Base-by-base conservation (phyloP, 2,329 filamentous ascomycete genomes). In the Sporothrix schenckii region DNA sequence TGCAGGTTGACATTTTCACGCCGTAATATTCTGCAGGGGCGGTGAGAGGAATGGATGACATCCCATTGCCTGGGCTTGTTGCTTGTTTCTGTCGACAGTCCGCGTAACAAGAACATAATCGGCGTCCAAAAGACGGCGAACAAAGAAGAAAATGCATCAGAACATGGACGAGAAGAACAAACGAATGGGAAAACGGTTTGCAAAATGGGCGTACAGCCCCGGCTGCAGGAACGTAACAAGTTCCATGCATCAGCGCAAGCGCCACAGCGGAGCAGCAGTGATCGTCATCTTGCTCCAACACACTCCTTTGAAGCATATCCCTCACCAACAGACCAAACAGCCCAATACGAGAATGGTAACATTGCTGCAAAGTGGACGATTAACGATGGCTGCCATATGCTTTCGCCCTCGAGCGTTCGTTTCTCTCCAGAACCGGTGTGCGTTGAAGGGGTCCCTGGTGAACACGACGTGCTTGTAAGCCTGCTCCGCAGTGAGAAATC, bases 171-270 rank as follows among this genome's bases (percentile, higher is more conserved):
- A 44, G 13, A 61, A 41, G 19, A 54, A 34, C 13, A 58, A n/a
- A 16, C 44, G 16, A 10, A 61, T 24, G 11, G 56, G 39, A 16
- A 44, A 24, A 21, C 14, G 63, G 49, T 27, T 5, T 49, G 19
- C 2, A 19, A 50, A 3, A 41, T 60, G 56, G 56, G 34, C 21
- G 14, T 47, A 19, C 47, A 67, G 34, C 34, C n/a, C 65, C 9
- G 27, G 65, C 60, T 13, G 11, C 24, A 52, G 24, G 65, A 11
- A 54, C n/a, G 49, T 56, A 68, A 68, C 52, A 58, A 56, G 50
- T 49, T 68, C 66, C 50, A 56, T 68, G 52, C 66, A 21, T 34
- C 34, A 68, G 56, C 53, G 54, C 47, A 66, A 39, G 63, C 49
- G 47, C 47, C 63, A 66, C 30, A 39, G 49, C 49, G n/a, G 24